These are phyloP conservation scores for Populus hybrid DNA, from an alignment of 441 rosid species.

Conservation along the genomic window DNA sequence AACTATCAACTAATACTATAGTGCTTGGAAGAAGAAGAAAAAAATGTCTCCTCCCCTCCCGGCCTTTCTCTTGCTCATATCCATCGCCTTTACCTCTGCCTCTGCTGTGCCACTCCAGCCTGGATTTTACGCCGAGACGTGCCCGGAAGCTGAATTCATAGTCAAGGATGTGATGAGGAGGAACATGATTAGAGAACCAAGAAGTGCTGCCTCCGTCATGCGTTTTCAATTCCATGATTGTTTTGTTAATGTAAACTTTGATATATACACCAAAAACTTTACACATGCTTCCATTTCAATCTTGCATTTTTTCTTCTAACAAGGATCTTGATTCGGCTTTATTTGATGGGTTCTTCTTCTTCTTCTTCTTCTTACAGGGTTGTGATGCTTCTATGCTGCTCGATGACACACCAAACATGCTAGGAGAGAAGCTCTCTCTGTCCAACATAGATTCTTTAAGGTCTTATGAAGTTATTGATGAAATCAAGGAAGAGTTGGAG, in stretches of 20 bases:
- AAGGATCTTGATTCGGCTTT: neutral
- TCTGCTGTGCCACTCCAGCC: slow-evolving; percentile 44
- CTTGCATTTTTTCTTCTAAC: neutral
- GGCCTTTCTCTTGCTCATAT: slow-evolving; percentile 26
- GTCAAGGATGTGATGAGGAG: slow-evolving; percentile 61
- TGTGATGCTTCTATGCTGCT: slow-evolving; percentile 90
- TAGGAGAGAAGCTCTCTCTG: slow-evolving; percentile 80
- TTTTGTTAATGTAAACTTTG: slow-evolving; percentile 64
- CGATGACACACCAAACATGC: slow-evolving; percentile 83
- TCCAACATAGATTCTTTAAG: slow-evolving; percentile 84
- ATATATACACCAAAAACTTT: neutral
- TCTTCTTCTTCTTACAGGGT: slow-evolving; percentile 38
- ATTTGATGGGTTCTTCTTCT: neutral
- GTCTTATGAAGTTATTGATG: slow-evolving; percentile 74
- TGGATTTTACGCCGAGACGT: slow-evolving; percentile 59
- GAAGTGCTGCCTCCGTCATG: slow-evolving; percentile 93
- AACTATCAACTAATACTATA: neutral
- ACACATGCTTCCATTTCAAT: neutral
- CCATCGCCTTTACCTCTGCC: slow-evolving; percentile 14
- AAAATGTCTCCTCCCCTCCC: slow-evolving; percentile 17
- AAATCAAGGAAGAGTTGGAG: slow-evolving; percentile 71
- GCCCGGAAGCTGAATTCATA: slow-evolving; percentile 69
- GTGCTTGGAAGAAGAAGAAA: neutral
- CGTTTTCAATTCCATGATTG: slow-evolving; percentile 98
- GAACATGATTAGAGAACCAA: slow-evolving; percentile 61